Evolutionary conservation across 176 grass and related monocot species (phyloP).

Genomic region (Puya raimondii): DNA sequence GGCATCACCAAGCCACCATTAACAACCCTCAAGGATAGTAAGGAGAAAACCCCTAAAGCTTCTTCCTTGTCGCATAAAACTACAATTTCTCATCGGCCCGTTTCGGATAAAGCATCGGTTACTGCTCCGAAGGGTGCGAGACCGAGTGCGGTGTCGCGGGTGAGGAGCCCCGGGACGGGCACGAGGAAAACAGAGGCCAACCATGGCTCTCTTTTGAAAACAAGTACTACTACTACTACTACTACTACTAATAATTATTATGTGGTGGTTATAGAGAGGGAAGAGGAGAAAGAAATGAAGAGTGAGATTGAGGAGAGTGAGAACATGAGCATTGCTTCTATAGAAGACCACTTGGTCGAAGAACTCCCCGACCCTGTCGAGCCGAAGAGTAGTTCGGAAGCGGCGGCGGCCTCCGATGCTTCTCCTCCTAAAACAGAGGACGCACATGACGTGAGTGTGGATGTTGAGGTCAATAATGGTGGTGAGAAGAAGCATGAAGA

Average conservation of each 20-base stretch:
- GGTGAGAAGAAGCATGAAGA: slow-evolving; percentile 1
- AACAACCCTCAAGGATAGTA: neutral
- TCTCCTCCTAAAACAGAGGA: neutral
- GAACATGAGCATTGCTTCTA: slow-evolving; percentile 22
- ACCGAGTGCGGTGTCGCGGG: too few relatives aligned
- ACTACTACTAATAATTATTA: neutral
- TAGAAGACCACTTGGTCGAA: slow-evolving; percentile 30
- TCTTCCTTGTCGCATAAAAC: too few relatives aligned
- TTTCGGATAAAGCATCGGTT: too few relatives aligned
- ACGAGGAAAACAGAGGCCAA: too few relatives aligned
- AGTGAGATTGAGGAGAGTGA: slow-evolving; percentile 21
- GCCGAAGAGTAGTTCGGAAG: slow-evolving; percentile 10
- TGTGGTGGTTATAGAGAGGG: slow-evolving; percentile 2
- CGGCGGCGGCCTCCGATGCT: neutral
- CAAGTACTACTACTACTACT: neutral
- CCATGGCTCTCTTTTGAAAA: neutral
- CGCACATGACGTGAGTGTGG: slow-evolving; percentile 5
- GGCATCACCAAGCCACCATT: neutral
- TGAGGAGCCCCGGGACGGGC: too few relatives aligned
- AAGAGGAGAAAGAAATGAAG: slow-evolving; percentile 4
- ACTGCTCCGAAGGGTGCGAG: too few relatives aligned
- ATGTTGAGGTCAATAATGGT: neutral
- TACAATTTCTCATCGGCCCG: too few relatives aligned
- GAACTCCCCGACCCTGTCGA: slow-evolving; percentile 23
- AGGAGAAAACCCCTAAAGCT: too few relatives aligned